phyloP scores from a whole-genome alignment of 1,284 basidiomycete genomes.

The Ganoderma sp. region DNA sequence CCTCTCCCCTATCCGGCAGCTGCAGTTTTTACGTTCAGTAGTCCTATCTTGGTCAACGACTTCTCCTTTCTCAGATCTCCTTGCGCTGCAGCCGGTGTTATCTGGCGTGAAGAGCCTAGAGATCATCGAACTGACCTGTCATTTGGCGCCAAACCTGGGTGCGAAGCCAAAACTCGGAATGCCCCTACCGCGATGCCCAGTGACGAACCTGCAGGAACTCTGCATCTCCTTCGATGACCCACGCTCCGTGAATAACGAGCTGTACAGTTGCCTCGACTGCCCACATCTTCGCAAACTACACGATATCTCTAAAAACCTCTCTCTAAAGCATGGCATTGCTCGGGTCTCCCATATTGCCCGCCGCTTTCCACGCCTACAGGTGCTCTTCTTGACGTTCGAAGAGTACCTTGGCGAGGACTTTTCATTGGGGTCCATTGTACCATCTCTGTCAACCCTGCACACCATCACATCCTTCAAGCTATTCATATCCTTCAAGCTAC shows the following conservation, averaged over 20 bases:
- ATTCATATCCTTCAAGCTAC: neutral
- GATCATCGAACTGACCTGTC: neutral
- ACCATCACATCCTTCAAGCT: neutral
- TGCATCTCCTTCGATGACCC: neutral
- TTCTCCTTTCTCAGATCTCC: neutral
- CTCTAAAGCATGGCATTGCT: neutral
- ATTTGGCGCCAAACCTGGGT: neutral
- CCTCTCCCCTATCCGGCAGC: constrained; percentile 1
- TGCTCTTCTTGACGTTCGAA: neutral
- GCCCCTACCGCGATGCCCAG: neutral
- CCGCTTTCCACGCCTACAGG: neutral
- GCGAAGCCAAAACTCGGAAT: neutral
- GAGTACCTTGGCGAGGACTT: neutral
- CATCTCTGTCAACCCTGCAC: neutral
- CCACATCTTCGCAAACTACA: neutral
- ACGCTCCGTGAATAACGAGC: neutral
- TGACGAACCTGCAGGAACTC: neutral
- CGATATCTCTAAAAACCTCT: too few relatives aligned
- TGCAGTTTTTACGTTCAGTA: neutral
- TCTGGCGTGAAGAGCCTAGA: neutral
- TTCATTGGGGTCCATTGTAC: neutral
- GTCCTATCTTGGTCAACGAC: neutral
- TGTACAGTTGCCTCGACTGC: neutral
- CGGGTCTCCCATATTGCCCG: neutral
- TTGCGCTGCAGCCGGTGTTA: neutral